Evolutionary conservation across 352 stramenopile species (phyloP).

Genomic region (Phytophthora nicotianae): DNA sequence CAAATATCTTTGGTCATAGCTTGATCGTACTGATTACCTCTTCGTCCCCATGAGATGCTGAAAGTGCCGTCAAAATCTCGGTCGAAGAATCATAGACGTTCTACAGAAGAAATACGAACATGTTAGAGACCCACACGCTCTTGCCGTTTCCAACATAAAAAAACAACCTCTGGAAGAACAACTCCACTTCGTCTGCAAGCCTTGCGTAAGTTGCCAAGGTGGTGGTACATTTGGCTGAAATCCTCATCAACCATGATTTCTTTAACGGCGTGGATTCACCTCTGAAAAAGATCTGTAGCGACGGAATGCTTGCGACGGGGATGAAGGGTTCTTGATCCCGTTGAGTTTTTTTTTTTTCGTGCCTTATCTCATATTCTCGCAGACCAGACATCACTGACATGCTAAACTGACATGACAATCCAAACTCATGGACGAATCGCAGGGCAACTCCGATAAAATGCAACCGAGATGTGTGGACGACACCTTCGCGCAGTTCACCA

Average conservation of each 20-base stretch:
- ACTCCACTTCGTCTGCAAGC: slow-evolving; percentile 11
- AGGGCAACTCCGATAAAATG: slow-evolving; percentile 5
- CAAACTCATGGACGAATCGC: not conserved
- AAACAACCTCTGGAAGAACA: slow-evolving; percentile 14
- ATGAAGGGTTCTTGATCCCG: slow-evolving; percentile 3
- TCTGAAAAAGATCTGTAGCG: not conserved
- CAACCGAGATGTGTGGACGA: not conserved
- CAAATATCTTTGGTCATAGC: not conserved
- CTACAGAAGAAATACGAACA: not conserved
- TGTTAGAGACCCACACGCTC: not conserved
- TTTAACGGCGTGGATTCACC: not conserved
- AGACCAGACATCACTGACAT: too few relatives aligned
- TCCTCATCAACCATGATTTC: slow-evolving; percentile 10
- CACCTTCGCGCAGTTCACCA: not conserved
- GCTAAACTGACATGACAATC: too few relatives aligned
- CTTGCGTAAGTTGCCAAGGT: slow-evolving; percentile 12
- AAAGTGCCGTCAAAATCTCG: slow-evolving; percentile 7
- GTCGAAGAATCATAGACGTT: slow-evolving; percentile 10
- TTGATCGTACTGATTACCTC: not conserved
- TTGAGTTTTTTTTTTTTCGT: slow-evolving; percentile 3
- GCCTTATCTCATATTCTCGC: slow-evolving; percentile 6
- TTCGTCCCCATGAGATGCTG: slow-evolving; percentile 16
- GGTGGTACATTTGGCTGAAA: slow-evolving; percentile 6
- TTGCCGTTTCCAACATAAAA: not conserved
- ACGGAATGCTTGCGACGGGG: slow-evolving; percentile 13